Base-by-base conservation (phyloP, 2,329 filamentous ascomycete genomes). In the Paracoccidioides lutzii region DNA sequence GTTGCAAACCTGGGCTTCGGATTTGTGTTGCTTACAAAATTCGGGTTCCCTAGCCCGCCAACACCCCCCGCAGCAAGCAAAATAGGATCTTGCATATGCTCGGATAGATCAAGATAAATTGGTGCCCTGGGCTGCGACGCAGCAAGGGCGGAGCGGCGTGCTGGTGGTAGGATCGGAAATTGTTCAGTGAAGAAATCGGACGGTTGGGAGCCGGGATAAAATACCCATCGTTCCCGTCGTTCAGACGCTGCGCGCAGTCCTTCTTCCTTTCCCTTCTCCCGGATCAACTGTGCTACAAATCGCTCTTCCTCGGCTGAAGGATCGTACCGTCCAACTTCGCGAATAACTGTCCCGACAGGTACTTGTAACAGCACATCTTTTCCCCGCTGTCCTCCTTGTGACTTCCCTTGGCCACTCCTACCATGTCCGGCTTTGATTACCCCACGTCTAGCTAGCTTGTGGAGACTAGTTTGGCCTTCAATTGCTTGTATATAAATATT, bases 401-500 rank as follows among this genome's bases (percentile, higher is more conserved):
- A 71, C 58, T 75, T 76, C 3, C 75, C 75, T 58, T 75, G 72
- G 44, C 75, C 75, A 56, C 74, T 75, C 53, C 67, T 72, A 1
- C 75, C 75, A 43, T 73, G 65, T 9, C 68, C 68, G 30, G 74
- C 74, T 58, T 70, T 72, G 51, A 76, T 71, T 55, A 89, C 81
- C 1, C 88, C 83, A 62, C 85, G 78, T 43, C 91, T 79, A 0
- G 88, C 85, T 8, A 98, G 77, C 73, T 96, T 97, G 73, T 97
- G 90, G 59, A 98, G 74, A 54, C 89, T 95, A 0, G 90, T 97
- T 71, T 97, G 87, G 57, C 90, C 89, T 55, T 87, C 83, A 1
- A 95, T 83, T 6, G 93, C 90, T 72, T 97, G 91, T 57, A 98
- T 94, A 69, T 95, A 97, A 61, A 98, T 78, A 64, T 87, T 94